Percentiles rank a stretch among this genome's conserved stretches.
Evolutionary conservation across 2,329 filamentous ascomycete genomes (phyloP).

Genomic region (Lizonia empirigonia): DNA sequence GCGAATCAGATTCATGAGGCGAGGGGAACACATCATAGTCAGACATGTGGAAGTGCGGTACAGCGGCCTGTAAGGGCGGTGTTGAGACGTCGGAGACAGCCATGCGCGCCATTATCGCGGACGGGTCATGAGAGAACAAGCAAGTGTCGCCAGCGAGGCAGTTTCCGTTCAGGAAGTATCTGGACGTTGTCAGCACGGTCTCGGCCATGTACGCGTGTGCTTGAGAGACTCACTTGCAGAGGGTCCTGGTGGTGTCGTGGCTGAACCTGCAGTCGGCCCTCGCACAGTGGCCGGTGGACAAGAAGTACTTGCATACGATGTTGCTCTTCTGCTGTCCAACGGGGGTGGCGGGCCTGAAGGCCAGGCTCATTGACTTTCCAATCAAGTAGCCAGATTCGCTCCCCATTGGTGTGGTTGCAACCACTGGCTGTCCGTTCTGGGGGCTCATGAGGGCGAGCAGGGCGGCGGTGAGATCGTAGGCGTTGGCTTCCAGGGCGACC

Average conservation of each 20-base stretch:
- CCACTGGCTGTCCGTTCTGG: slow-evolving; percentile 59
- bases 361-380: slow-evolving; percentile 84
- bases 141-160: slow-evolving; percentile 93
- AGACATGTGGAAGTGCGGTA: slow-evolving; percentile 76
- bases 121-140: slow-evolving; percentile 95
- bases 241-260: slow-evolving; percentile 91
- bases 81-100: slow-evolving; percentile 71
- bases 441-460: slow-evolving; percentile 86
- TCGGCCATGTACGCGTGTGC: not conserved
- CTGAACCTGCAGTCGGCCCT: slow-evolving; percentile 96
- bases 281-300: slow-evolving; percentile 93
- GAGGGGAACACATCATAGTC: slow-evolving; percentile 86
- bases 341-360: slow-evolving; percentile 75
- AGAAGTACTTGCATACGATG: slow-evolving; percentile 95
- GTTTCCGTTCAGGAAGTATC: slow-evolving; percentile 95
- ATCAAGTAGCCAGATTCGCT: slow-evolving; percentile 74
- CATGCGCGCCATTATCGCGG: slow-evolving; percentile 81
- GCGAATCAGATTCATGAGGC: slow-evolving; percentile 58
- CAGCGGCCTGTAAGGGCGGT: slow-evolving; percentile 66
- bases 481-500: slow-evolving; percentile 82
- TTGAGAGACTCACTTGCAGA: slow-evolving; percentile 83
- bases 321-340: slow-evolving; percentile 78
- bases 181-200: slow-evolving; percentile 47
- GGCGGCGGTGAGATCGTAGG: slow-evolving; percentile 91
- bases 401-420: slow-evolving; percentile 51